Conservation (phyloP, 768 basidiomycete genomes). For the Antrodiella citrinella region DNA sequence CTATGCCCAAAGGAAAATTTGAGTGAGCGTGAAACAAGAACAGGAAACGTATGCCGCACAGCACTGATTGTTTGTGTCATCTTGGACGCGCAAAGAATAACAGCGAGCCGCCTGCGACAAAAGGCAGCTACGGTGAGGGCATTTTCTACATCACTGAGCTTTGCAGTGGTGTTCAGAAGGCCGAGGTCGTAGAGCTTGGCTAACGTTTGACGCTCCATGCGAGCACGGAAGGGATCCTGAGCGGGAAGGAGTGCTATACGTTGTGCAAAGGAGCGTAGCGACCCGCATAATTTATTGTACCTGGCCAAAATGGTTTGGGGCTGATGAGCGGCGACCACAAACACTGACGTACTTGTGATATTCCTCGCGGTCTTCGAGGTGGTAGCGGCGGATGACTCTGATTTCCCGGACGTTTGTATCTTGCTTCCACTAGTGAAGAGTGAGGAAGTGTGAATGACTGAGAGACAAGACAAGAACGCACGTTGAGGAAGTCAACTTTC, state of each 20-base stretch:
- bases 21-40: slow-evolving; percentile 6
- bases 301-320: slow-evolving; percentile 23
- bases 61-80: slow-evolving; percentile 96
- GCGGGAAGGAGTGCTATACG: slow-evolving; percentile 80
- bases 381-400: slow-evolving; percentile 91
- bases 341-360: slow-evolving; percentile 84
- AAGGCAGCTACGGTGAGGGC: slow-evolving; percentile 94
- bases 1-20: too few relatives aligned
- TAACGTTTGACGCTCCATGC: slow-evolving; percentile 81
- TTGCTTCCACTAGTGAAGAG: slow-evolving; percentile 77
- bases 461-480: slow-evolving; percentile 27
- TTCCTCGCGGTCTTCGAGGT: slow-evolving; percentile 90
- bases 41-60: slow-evolving; percentile 30
- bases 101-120: slow-evolving; percentile 85
- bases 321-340: too few relatives aligned
- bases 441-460: neutral
- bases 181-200: slow-evolving; percentile 98
- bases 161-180: slow-evolving; percentile 76
- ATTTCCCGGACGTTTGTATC: slow-evolving; percentile 87
- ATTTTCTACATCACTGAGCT: slow-evolving; percentile 88
- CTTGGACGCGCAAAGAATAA: slow-evolving; percentile 85
- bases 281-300: slow-evolving; percentile 94
- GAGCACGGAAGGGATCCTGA: slow-evolving; percentile 78
- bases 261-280: slow-evolving; percentile 78
- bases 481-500: slow-evolving; percentile 95